Evolutionary conservation across 371 early-diverging fungal species (phyloP), one percentile per base, ranked within the genome.

Genomic region (Syncephalastrum monosporum): DNA sequence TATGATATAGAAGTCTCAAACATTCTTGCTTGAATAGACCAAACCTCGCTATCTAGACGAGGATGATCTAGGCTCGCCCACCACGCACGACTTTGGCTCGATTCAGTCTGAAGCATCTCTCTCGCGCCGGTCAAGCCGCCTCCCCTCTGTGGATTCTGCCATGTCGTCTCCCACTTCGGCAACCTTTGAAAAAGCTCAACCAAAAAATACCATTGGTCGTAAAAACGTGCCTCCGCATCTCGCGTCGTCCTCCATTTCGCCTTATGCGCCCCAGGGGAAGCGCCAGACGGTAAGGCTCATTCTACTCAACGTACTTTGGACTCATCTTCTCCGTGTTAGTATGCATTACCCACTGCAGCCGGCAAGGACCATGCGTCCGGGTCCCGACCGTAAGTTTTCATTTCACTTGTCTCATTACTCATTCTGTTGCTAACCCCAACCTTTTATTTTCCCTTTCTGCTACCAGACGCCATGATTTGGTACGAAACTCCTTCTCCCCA

Each of bases 401-500:
- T 51, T n/a, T 21, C 24, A 17, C 19, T 43, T 21, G 3, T 7
- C 44, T 43, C 21, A 21, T 21, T 21, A 2, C 21, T 21, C 21
- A 21, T 21, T 21, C 1, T 21, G 21, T 21, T 21, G 21, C 21
- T 21, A 21, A 21, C 21, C 21, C 21, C 21, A 21, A 21, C 56
- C 54, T 5, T 33, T 46, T 46, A 1, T 27, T 52, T 52, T 52
- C 3, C 41, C 16, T 52, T 10, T 5, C 27, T 33, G 7, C 41
- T 17, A 29, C 16, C 25, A 50, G 57, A 15, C 50, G 57, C 16
- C 27, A 49, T 42, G 41, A 47, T 33, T 47, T 57, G 14, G 51
- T 45, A 42, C 48, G 60, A 3, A 57, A 43, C 27, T 58, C 65
- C 12, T 56, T 61, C 24, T 57, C 61, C 15, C 61, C 67, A 14